Evolutionary conservation across 2,329 filamentous ascomycete genomes (phyloP), one percentile per base, ranked within the genome.

Genomic region (Tetracladium maxilliforme): DNA sequence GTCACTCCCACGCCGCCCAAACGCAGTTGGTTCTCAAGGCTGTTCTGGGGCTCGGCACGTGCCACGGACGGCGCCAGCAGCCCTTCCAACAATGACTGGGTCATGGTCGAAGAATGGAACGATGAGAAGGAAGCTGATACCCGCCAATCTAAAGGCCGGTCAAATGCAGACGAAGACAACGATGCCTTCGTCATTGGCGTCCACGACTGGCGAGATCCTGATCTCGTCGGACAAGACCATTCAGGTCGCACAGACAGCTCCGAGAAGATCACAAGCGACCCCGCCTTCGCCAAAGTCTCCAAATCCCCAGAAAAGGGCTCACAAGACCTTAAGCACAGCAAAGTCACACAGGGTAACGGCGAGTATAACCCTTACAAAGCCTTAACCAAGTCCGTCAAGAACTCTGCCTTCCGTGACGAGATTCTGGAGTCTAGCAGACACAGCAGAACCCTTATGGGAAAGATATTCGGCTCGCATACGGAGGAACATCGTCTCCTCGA

Each of bases 151-250:
- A 27, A 23, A 19, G 15, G 14, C 22, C 10, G 26, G 21, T n/a
- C 25, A 16, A 29, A 25, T 33, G 2, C 31, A 31, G 13, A 39
- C 42, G 8, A 40, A 44, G n/a, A 45, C 47, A 19, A 35, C 36
- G 75, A 83, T 44, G 68, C 64, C 29, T 87, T 86, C 43, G 64
- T 79, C 22, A 86, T 87, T 39, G 81, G 80, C n/a, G 71, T 84
- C 9, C 78, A 90, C 36, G 81, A 90, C 43, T 87, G 81, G 81
- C 67, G 80, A 36, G 81, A 90, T 44, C 76, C 79, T 6, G 79
- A 83, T 43, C 53, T 83, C 11, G 56, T 82, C 13, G 60, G 59
- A 3, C 44, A 52, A 19, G 33, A 11, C 34, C 31, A n/a, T 36
- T 37, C 20, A 50, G 33, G 30, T 16, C 10, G 18, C 7, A 19